Percentiles rank a stretch among this genome's conserved stretches.
These are phyloP conservation scores for Plantago ovata DNA, from an alignment of 257 asterid genomes.

Conservation along the genomic window DNA sequence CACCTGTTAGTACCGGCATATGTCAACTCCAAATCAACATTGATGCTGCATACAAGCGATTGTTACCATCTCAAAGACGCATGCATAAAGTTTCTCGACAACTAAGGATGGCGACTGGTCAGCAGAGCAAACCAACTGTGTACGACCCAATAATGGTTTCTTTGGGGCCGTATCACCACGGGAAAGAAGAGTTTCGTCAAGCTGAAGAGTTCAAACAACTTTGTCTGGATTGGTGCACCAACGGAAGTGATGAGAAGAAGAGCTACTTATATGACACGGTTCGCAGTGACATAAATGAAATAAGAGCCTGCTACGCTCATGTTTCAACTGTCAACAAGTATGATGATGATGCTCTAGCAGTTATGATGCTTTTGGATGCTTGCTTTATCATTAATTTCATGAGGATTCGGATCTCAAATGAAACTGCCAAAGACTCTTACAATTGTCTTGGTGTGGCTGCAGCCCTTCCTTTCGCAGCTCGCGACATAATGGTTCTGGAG, in stretches of 20 bases:
- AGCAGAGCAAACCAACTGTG: too few species aligned
- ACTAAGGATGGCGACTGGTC: too few species aligned
- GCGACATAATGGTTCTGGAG: conserved; percentile 1
- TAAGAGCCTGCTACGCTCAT: background rate
- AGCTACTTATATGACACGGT: background rate
- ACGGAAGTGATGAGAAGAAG: background rate
- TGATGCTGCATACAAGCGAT: too few species aligned
- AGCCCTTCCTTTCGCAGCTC: background rate
- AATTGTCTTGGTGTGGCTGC: background rate
- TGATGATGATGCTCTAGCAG: background rate
- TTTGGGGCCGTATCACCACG: conserved; percentile 2
- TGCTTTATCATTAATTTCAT: conserved; percentile 1
- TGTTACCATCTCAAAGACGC: too few species aligned
- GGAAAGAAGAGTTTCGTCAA: background rate
- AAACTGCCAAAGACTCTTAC: background rate
- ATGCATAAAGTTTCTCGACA: too few species aligned
- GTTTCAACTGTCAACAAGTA: background rate
- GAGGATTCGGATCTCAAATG: background rate
- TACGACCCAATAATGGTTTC: background rate
- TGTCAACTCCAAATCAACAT: too few species aligned
- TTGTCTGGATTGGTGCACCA: background rate
- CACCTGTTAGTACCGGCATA: too few species aligned
- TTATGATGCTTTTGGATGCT: background rate
- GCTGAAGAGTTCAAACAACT: background rate
- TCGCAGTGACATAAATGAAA: background rate